Evolutionary conservation across 768 basidiomycete species (phyloP).

Genomic region (Lentinula raphanica): DNA sequence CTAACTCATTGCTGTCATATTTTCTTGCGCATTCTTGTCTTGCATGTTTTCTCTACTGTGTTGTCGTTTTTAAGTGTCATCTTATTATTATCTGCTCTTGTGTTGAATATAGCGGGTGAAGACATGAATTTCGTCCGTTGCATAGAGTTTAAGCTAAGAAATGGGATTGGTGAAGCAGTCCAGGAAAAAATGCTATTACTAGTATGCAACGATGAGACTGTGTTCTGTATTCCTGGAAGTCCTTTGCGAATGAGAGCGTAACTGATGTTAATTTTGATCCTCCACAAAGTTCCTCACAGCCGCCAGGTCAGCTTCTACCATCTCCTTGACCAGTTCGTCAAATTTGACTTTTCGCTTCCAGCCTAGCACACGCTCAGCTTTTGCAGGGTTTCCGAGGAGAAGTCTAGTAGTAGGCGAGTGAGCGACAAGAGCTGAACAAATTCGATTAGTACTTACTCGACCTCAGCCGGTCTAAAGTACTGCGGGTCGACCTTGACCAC

Average conservation of each 20-base stretch:
- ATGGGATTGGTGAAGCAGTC: too few species aligned
- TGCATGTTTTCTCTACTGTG: neutral
- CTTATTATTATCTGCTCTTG: neutral
- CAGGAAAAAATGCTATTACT: neutral
- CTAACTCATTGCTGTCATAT: neutral
- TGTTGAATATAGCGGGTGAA: neutral
- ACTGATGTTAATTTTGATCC: conserved; percentile 65
- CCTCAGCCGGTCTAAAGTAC: conserved; percentile 95
- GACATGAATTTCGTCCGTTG: too few species aligned
- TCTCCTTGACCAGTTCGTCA: conserved; percentile 81
- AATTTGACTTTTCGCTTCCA: conserved; percentile 90
- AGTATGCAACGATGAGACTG: neutral
- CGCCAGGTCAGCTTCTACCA: conserved; percentile 81
- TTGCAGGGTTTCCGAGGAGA: conserved; percentile 81
- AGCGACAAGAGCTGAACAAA: neutral
- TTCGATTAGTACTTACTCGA: conserved; percentile 59
- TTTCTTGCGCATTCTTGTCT: neutral
- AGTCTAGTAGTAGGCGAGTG: conserved; percentile 40
- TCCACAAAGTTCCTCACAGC: conserved; percentile 71
- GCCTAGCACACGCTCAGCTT: conserved; percentile 82
- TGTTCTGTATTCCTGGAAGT: neutral
- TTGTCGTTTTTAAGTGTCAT: neutral
- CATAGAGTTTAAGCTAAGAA: too few species aligned
- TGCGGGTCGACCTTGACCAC: conserved; percentile 81
- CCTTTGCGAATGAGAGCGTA: neutral